phyloP scores from a whole-genome alignment of 148 eudicot species.

The Vaccinium corymbosum region DNA sequence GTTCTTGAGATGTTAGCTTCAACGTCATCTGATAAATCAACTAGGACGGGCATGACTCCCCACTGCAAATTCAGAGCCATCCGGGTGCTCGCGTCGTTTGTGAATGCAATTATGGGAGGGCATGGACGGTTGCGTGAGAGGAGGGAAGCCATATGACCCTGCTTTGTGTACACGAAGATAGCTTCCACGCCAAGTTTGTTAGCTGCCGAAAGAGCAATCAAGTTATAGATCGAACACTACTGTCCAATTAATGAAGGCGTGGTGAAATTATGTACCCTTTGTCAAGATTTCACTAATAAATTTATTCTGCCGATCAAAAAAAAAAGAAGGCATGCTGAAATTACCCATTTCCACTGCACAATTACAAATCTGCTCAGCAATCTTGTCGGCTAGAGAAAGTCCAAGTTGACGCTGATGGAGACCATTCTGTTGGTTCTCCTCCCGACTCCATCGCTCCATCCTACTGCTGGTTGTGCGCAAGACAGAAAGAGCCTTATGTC shows the following conservation, averaged over 20 bases:
- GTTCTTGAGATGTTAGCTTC: constrained; percentile 35
- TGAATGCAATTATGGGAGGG: constrained; percentile 47
- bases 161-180: constrained; percentile 43
- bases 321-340: not conserved
- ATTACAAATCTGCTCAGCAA: constrained; percentile 44
- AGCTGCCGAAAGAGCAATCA: constrained; percentile 30
- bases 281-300: no score
- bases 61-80: constrained; percentile 49
- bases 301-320: no score
- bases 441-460: constrained; percentile 41
- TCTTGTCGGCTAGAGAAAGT: constrained; percentile 33
- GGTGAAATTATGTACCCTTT: no score
- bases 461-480: constrained; percentile 36
- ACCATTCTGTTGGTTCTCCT: constrained; percentile 25
- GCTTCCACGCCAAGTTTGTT: constrained; percentile 46
- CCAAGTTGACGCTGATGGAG: constrained; percentile 22
- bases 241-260: no score
- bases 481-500: constrained; percentile 44
- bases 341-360: constrained; percentile 46
- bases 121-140: constrained; percentile 48
- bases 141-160: constrained; percentile 52
- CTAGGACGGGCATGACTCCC: constrained; percentile 40
- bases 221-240: not conserved
- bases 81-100: constrained; percentile 27
- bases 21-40: constrained; percentile 40